A percentile compares a stretch with the other conserved stretches of the same genome.
Conservation (phyloP, 2,329 filamentous ascomycete genomes). For the Sclerotinia borealis region DNA sequence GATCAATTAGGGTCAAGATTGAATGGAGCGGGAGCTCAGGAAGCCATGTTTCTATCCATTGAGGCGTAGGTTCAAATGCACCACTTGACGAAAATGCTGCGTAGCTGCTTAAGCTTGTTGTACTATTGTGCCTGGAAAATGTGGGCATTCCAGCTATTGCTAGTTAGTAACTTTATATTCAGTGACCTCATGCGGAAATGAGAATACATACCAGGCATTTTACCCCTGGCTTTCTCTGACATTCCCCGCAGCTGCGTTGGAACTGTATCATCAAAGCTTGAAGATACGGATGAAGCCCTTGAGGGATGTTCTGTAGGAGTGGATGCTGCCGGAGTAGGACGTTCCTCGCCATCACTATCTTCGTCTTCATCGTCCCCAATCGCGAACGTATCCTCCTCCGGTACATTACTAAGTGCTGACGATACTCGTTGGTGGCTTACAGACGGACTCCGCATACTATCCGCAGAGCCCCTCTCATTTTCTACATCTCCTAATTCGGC, state of each 20-base stretch:
- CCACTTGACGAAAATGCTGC: slow-evolving; percentile 51
- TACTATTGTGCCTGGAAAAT: slow-evolving; percentile 88
- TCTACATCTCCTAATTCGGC: slow-evolving; percentile 43
- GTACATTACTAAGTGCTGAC: slow-evolving; percentile 58
- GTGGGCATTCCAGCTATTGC: slow-evolving; percentile 59
- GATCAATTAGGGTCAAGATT: slow-evolving; percentile 68
- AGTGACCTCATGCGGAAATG: background rate
- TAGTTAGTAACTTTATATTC: slow-evolving; percentile 13
- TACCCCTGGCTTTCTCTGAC: slow-evolving; percentile 95
- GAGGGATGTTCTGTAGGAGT: slow-evolving; percentile 58
- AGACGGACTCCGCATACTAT: slow-evolving; percentile 60
- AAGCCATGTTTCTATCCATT: slow-evolving; percentile 94
- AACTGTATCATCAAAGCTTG: slow-evolving; percentile 67
- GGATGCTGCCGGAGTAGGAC: slow-evolving; percentile 54
- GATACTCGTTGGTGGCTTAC: slow-evolving; percentile 45
- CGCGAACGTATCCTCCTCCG: slow-evolving; percentile 79
- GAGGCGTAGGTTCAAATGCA: slow-evolving; percentile 69
- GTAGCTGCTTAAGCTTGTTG: slow-evolving; percentile 67
- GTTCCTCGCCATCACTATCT: slow-evolving; percentile 44
- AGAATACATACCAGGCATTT: slow-evolving; percentile 58
- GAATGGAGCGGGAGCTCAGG: slow-evolving; percentile 85
- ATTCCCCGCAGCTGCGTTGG: slow-evolving; percentile 81
- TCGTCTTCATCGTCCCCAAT: slow-evolving; percentile 77
- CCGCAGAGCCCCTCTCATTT: slow-evolving; percentile 53
- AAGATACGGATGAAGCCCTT: slow-evolving; percentile 63